Evolutionary conservation across 2,329 filamentous ascomycete species (phyloP).

Genomic region (Byssochlamys sp.): DNA sequence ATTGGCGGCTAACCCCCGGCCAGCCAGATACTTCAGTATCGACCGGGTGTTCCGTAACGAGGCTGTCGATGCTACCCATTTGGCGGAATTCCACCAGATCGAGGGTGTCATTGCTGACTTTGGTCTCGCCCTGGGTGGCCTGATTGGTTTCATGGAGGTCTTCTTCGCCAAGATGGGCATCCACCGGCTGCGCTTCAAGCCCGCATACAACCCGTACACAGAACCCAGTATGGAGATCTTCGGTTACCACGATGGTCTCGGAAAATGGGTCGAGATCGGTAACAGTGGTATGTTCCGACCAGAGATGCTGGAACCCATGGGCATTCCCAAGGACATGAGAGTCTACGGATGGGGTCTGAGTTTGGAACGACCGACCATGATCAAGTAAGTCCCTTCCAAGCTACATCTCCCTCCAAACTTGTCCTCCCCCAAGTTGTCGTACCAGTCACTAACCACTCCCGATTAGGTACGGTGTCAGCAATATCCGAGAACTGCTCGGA

Average conservation of each 20-base stretch:
- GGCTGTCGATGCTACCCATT: conserved; percentile 88
- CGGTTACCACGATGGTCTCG: conserved; percentile 78
- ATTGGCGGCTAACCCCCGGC: conserved; percentile 70
- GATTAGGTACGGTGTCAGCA: conserved; percentile 59
- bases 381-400: conserved; percentile 56
- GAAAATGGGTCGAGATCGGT: conserved; percentile 91
- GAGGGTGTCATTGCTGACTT: conserved; percentile 98
- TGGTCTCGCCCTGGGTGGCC: conserved; percentile 76
- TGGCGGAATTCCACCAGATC: conserved; percentile 97
- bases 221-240: conserved; percentile 98
- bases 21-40: conserved; percentile 95
- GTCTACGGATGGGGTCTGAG: conserved; percentile 91
- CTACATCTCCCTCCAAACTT: neutral
- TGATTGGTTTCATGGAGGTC: conserved; percentile 88
- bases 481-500: conserved; percentile 83
- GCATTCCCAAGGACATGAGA: conserved; percentile 77
- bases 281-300: conserved; percentile 98
- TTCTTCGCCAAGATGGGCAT: conserved; percentile 98
- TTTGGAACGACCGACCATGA: conserved; percentile 93
- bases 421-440: neutral
- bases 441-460: conserved; percentile 5
- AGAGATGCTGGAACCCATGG: conserved; percentile 94
- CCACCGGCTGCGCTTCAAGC: conserved; percentile 80
- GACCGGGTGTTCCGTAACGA: conserved; percentile 98
- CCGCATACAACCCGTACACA: conserved; percentile 89